Evolutionary conservation across 257 asterid species (phyloP).

Genomic region (Leonotis leonurus): DNA sequence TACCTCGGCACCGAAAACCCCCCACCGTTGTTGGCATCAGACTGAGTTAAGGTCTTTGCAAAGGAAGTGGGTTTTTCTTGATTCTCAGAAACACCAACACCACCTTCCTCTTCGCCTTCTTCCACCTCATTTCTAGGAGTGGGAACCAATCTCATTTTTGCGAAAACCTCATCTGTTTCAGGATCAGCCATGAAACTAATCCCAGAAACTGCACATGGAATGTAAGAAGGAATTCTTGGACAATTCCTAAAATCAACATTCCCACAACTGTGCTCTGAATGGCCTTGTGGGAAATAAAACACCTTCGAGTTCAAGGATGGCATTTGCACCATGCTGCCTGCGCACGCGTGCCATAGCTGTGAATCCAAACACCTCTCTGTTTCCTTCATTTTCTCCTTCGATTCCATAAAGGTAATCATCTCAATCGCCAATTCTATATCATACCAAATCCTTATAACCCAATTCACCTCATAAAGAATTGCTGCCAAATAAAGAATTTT

Average conservation of each 20-base stretch:
- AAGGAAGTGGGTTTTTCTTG: slow-evolving; percentile 67
- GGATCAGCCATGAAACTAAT: slow-evolving; percentile 82
- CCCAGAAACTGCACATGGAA: slow-evolving; percentile 46
- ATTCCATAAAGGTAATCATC: slow-evolving; percentile 63
- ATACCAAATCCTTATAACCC: slow-evolving; percentile 2
- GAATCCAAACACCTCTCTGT: slow-evolving; percentile 64
- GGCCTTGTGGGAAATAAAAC: slow-evolving; percentile 93
- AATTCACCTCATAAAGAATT: no score
- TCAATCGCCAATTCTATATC: neutral
- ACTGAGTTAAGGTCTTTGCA: slow-evolving; percentile 85
- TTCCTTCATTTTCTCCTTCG: slow-evolving; percentile 50
- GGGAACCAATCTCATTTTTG: slow-evolving; percentile 51
- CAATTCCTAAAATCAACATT: slow-evolving; percentile 51
- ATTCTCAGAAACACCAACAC: slow-evolving; percentile 26
- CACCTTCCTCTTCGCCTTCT: slow-evolving; percentile 29
- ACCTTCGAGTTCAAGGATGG: slow-evolving; percentile 57
- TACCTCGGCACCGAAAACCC: slow-evolving; percentile 95
- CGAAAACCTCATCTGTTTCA: slow-evolving; percentile 75
- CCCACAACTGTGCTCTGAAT: slow-evolving; percentile 63
- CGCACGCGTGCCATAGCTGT: slow-evolving; percentile 98
- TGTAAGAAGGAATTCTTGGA: slow-evolving; percentile 45
- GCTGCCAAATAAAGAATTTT: slow-evolving; percentile 24
- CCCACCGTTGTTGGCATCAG: slow-evolving; percentile 92
- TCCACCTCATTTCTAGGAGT: slow-evolving; percentile 22
- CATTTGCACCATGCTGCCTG: slow-evolving; percentile 93